These are phyloP conservation scores for Trichophyton benhamiae DNA, from an alignment of 2,329 filamentous ascomycete species.

Conservation along the genomic window DNA sequence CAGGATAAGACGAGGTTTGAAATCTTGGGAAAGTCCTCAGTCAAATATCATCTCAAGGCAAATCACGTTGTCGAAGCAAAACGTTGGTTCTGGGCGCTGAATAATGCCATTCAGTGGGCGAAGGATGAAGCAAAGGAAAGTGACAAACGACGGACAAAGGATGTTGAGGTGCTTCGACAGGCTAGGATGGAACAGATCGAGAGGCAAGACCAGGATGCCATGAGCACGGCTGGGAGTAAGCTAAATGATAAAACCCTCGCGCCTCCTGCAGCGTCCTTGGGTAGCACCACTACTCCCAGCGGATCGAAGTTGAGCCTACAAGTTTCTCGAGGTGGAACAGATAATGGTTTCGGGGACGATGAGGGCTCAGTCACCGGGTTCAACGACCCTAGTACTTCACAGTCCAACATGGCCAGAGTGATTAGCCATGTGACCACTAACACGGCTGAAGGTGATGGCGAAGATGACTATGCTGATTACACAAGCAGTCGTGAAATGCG, in stretches of 20 bases:
- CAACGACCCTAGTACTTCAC: constrained; percentile 45
- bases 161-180: constrained; percentile 62
- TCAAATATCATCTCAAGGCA: constrained; percentile 95
- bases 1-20: constrained; percentile 98
- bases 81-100: constrained; percentile 96
- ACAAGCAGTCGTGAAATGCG: constrained; percentile 64
- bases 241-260: constrained; percentile 28
- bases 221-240: constrained; percentile 20
- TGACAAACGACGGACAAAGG: constrained; percentile 59
- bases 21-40: constrained; percentile 93
- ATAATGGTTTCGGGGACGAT: constrained; percentile 42
- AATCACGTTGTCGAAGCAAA: constrained; percentile 98
- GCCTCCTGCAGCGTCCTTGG: constrained; percentile 23
- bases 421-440: constrained; percentile 39
- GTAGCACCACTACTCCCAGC: constrained; percentile 24
- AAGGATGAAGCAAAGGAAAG: constrained; percentile 95
- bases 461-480: constrained; percentile 65
- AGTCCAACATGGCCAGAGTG: constrained; percentile 38
- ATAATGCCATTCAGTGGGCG: constrained; percentile 96
- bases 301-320: constrained; percentile 39
- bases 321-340: constrained; percentile 36
- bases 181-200: constrained; percentile 64
- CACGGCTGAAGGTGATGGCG: constrained; percentile 48
- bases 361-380: constrained; percentile 41
- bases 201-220: constrained; percentile 36